Evolutionary conservation across 2,329 filamentous ascomycete species (phyloP).

Genomic region (Xenoacremonium recifei): DNA sequence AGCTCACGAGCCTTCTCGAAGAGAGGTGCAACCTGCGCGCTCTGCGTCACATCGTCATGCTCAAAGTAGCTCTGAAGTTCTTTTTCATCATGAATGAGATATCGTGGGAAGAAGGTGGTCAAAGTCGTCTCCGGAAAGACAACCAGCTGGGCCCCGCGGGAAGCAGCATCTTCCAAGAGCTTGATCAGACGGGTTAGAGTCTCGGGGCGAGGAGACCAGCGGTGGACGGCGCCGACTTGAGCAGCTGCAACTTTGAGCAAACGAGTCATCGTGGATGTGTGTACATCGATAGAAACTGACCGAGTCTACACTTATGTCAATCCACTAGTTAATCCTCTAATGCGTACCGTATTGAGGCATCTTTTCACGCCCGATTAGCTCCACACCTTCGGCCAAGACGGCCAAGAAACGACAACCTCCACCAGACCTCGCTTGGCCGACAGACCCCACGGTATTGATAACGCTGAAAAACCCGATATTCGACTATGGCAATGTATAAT

Average conservation of each 20-base stretch:
- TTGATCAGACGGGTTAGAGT: not conserved
- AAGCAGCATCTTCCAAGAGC: conserved; percentile 1
- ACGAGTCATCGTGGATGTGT: not conserved
- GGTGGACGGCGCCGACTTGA: conserved; percentile 3
- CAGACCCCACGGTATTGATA: too few relatives aligned
- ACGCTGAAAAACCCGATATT: too few relatives aligned
- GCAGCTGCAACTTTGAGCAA: conserved; percentile 4
- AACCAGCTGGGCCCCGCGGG: not conserved
- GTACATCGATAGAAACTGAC: too few relatives aligned
- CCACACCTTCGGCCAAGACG: too few relatives aligned
- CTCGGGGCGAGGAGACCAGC: not conserved
- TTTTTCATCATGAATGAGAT: conserved; percentile 3
- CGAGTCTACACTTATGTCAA: too few relatives aligned
- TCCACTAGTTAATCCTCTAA: too few relatives aligned
- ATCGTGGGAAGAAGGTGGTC: conserved; percentile 6
- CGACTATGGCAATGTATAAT: too few relatives aligned
- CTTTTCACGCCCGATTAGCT: too few relatives aligned
- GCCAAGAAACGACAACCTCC: too few relatives aligned
- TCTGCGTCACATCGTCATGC: not conserved
- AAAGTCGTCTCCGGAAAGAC: conserved; percentile 4
- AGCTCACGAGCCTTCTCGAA: not conserved
- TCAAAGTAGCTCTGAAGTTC: not conserved
- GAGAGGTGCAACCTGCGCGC: not conserved
- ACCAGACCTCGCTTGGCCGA: too few relatives aligned
- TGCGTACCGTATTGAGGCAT: too few relatives aligned